Evolutionary conservation across 345 rosid species (phyloP), one percentile per base, ranked within the genome.

Genomic region (Sapria himalayana): DNA sequence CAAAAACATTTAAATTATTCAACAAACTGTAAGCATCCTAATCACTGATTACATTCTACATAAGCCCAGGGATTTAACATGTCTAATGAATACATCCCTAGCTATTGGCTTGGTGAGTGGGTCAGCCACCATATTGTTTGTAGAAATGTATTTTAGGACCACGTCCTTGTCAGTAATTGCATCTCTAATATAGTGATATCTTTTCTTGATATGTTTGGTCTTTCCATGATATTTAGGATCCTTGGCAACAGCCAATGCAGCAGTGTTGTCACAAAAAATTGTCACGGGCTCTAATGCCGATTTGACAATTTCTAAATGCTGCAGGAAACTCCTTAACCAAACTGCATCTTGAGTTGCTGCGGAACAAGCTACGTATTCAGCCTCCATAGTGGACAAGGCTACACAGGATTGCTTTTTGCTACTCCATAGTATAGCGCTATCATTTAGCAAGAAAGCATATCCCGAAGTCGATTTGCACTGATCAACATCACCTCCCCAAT

Each of bases 191-290:
- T 9, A 20, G 10, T 45, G 9, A 15, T 37, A 21, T 12, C 8
- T 31, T 0, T 22, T 17, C 11, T 42, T 9, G 2, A 55, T 55
- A 13, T 46, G 52, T 29, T 42, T 55, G 33, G 43, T 34, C 23
- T 32, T 55, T 1, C 4, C 40, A 37, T 48, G 60, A 15, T 48
- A 40, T 19, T 40, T 48, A 7, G 37, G 31, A 13, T 39, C 27
- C n/a, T 50, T 31, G 2, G 24, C 15, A 9, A 11, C 22, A 45
- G 51, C 3, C 8, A 53, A 6, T 5, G 9, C 19, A 3, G 12
- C 43, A 36, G 22, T 16, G 15, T 10, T 31, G 24, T 38, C 27
- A 9, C 22, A 45, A 31, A 37, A 15, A 9, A 38, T 37, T 9
- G 31, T 37, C 31, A 37, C 8, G 3, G 10, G 21, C 2, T 10